Base-by-base conservation (phyloP, 192 early-diverging fungal species). In the Gaertneriomyces sp. region DNA sequence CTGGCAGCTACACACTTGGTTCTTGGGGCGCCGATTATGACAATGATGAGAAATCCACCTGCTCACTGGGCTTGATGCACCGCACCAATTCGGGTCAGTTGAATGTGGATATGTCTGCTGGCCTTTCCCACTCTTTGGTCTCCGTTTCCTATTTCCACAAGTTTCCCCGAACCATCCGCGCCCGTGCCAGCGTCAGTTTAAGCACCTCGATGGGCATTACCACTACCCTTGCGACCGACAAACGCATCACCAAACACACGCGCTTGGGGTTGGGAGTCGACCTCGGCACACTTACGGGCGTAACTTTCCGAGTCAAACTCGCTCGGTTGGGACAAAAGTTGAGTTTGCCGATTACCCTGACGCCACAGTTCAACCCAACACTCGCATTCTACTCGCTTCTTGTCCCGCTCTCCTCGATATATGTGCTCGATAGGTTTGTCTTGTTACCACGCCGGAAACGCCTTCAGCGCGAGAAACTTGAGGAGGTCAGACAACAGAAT, bases 1-100 rank as follows among this genome's bases (percentile, higher is more conserved):
- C 92, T 4, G 93, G 93, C 40, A 78, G 86, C 42, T 93, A 84
- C 80, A 63, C 72, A 5, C 71, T 93, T 43, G 84, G 84, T 7
- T 68, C 71, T 4, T 92, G 89, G 88, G 88, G 90, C n/a, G 74
- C 45, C 4, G 45, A 41, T 8, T 61, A 74, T 20, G 71, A 54
- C 3, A 39, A 59, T 19, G 47, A 42, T 6, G 50, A 69, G 20
- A 51, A 39, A 50, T 61, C 66, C 40, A 53, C 74, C 9, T 79
- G 77, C 50, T 75, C 64, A 4, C 12, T 83, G 10, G 78, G 78
- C 8, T 17, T 80, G 11, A 58, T 76, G 6, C 69, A 74, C 11
- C 64, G 65, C 17, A 41, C 60, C 20, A 47, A 72, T 14, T 42
- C 51, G 5, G 45, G 16, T 7, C 70, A 76, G 51, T 72, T 51